Base-by-base conservation (phyloP, 2,329 filamentous ascomycete genomes). In the Ophiostoma perfectum region DNA sequence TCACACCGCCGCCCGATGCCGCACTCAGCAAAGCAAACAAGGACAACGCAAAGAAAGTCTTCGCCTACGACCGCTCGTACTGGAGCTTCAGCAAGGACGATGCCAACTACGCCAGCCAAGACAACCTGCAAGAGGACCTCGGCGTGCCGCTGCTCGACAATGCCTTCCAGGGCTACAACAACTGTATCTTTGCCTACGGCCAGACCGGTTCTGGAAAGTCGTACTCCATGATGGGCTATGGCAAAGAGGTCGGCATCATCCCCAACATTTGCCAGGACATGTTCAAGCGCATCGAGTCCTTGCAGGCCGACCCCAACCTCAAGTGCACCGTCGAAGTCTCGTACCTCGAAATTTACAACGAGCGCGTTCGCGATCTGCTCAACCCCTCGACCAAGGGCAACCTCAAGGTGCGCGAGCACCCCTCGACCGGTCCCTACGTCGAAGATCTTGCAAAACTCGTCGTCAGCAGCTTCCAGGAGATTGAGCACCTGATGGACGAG, bases 301-400 rank as follows among this genome's bases (percentile, higher is more conserved):
- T 86, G 41, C 83, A 86, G 67, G 88, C 91, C 73, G 90, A 96
- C 75, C 90, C 90, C 67, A 96, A 95, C 78, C 92, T 97, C 77
- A 96, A 92, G 73, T 99, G 97, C 83, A 95, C 94, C 74, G 95
- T 99, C 72, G 90, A 95, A 71, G 95, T 98, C 41, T 97, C 93
- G 3, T 99, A 99, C 81, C 98, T 99, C 75, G 95, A 99, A 78
- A 95, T 99, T 71, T 99, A 99, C 85, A 99, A 99, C 79, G 95
- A 99, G 80, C 95, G 98, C 78, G 95, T 99, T 65, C 91, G 95
- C 69, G 95, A 99, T 76, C 82, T 99, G 47, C 86, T 99, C 63
- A 90, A 88, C 68, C 90, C 91, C 71, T 84, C 91, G 5, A 91
- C 76, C 97, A 72, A 73, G 67, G 72, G 72, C 65, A 73, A 98